A percentile compares a stretch with the other conserved stretches of the same genome.
These are phyloP conservation scores for Aspergillus uvarum DNA, from an alignment of 2,329 filamentous ascomycete species.

Conservation along the genomic window DNA sequence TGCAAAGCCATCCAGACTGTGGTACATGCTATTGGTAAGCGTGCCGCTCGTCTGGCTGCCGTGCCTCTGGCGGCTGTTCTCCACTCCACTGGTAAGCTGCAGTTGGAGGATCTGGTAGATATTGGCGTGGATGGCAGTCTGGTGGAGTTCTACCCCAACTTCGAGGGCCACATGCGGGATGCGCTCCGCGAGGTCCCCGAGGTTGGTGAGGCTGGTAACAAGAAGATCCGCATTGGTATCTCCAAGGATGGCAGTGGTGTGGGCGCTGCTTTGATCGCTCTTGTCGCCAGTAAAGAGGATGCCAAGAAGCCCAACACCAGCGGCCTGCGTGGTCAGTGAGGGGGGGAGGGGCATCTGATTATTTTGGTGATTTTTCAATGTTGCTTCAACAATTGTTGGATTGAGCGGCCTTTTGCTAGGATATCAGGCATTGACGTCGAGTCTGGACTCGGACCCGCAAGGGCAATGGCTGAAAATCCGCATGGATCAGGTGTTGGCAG, in stretches of 20 bases:
- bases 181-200: conserved; percentile 73
- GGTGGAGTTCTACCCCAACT: conserved; percentile 93
- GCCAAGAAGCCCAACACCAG: conserved; percentile 12
- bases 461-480: neutral
- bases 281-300: conserved; percentile 66
- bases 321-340: neutral
- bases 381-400: neutral
- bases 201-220: conserved; percentile 75
- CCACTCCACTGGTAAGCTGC: conserved; percentile 73
- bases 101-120: conserved; percentile 71
- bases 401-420: neutral
- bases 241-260: conserved; percentile 95
- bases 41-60: conserved; percentile 82
- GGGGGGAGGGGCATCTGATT: neutral
- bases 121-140: conserved; percentile 92
- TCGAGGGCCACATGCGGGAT: conserved; percentile 83
- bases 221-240: conserved; percentile 88
- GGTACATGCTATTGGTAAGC: conserved; percentile 78
- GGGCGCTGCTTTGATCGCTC: conserved; percentile 91
- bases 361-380: neutral
- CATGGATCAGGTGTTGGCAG: conserved; percentile 6
- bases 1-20: conserved; percentile 84
- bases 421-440: neutral
- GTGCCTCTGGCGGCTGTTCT: conserved; percentile 85
- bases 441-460: neutral